These are phyloP conservation scores for Heritiera littoralis DNA, from an alignment of 345 rosid genomes.

Conservation along the genomic window DNA sequence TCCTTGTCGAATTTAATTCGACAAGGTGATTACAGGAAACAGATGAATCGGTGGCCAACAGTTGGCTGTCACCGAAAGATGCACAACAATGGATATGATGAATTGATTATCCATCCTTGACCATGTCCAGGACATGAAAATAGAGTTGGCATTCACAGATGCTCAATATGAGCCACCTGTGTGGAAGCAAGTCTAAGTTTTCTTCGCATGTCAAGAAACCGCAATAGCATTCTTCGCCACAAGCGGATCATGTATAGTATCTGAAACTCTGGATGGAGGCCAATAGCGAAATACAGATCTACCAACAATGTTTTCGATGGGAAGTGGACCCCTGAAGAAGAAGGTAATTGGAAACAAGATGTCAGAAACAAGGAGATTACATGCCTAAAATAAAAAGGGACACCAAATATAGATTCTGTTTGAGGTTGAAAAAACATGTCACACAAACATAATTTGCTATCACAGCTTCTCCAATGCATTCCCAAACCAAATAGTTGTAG, in stretches of 20 bases:
- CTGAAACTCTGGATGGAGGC: constrained; percentile 77
- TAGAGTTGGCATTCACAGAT: constrained; percentile 15
- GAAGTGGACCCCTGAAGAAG: constrained; percentile 81
- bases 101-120: constrained; percentile 23
- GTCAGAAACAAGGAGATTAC: neutral
- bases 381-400: neutral
- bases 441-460: neutral
- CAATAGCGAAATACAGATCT: constrained; percentile 76
- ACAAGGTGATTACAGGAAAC: constrained; percentile 19
- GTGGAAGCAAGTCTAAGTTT: neutral
- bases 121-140: constrained; percentile 16
- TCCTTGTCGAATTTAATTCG: constrained; percentile 1
- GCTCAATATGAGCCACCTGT: constrained; percentile 21
- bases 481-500: constrained; percentile 2
- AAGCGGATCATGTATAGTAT: constrained; percentile 43
- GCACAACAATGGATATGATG: constrained; percentile 23
- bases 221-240: constrained; percentile 35
- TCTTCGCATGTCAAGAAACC: constrained; percentile 43
- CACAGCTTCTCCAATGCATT: constrained; percentile 2
- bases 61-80: constrained; percentile 18
- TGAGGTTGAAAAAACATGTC: constrained; percentile 8
- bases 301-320: constrained; percentile 58
- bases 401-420: neutral
- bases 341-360: constrained; percentile 14
- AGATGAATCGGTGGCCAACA: constrained; percentile 12